Conservation (phyloP, 192 early-diverging fungal species). For the Phlyctochytrium planicorne region DNA sequence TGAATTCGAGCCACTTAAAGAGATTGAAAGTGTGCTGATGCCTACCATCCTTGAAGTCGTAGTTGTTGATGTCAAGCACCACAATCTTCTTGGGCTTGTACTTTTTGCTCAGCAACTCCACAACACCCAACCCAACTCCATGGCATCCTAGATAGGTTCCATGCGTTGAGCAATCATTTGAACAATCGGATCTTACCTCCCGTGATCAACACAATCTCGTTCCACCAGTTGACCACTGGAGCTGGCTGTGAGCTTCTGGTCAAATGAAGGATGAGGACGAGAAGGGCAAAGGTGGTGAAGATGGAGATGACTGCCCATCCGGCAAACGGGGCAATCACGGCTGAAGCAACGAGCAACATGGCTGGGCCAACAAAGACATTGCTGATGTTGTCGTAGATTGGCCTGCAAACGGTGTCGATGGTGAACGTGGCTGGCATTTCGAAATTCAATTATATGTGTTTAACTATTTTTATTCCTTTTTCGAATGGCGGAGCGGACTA, state of each 20-base stretch:
- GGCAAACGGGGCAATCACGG: slow-evolving; percentile 4
- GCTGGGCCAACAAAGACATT: slow-evolving; percentile 20
- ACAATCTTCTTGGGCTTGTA: slow-evolving; percentile 46
- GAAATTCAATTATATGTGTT: background rate
- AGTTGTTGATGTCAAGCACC: slow-evolving; percentile 46
- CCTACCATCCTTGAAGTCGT: slow-evolving; percentile 31
- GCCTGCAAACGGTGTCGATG: slow-evolving; percentile 16
- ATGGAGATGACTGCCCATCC: slow-evolving; percentile 9
- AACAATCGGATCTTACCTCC: slow-evolving; percentile 44
- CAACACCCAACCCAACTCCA: slow-evolving; percentile 55
- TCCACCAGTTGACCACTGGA: slow-evolving; percentile 46
- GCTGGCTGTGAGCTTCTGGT: background rate
- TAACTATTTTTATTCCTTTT: slow-evolving; percentile 8
- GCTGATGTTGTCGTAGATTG: slow-evolving; percentile 15
- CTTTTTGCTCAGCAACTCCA: slow-evolving; percentile 39
- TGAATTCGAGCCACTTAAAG: slow-evolving; percentile 5
- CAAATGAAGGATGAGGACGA: slow-evolving; percentile 12
- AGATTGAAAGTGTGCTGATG: slow-evolving; percentile 15
- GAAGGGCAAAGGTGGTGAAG: slow-evolving; percentile 8
- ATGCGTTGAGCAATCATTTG: background rate
- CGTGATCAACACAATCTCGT: slow-evolving; percentile 64
- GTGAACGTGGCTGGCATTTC: no score
- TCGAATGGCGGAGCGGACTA: slow-evolving; percentile 1
- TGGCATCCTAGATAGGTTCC: slow-evolving; percentile 34
- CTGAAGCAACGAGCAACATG: slow-evolving; percentile 1